Evolutionary conservation across 352 stramenopile species (phyloP), one percentile per base, ranked within the genome.

Genomic region (Phytophthora sp.): DNA sequence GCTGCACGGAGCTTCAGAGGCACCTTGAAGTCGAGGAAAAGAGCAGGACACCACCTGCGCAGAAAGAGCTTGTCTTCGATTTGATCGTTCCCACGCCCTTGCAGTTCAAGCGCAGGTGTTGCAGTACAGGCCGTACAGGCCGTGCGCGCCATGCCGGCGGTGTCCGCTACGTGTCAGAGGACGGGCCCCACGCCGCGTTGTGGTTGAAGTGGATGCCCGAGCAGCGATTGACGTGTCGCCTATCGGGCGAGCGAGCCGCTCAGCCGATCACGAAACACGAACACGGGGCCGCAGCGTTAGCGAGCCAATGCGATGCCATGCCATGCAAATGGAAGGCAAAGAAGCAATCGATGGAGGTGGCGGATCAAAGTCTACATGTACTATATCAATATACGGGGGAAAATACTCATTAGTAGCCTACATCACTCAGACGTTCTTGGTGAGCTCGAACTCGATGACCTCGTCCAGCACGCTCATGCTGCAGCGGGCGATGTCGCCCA

Each of bases 401-500:
- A 12, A 60, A 70, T 61, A 71, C 50, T 55, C 34, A 62, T 54
- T 53, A 53, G 28, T 24, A 31, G n/a, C n/a, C 60, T 69, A 53
- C 43, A 62, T 9, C 28, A 21, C 35, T 63, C 18, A 73, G 13
- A 76, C 49, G 24, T 69, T 69, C 63, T 79, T 73, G 9, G 67
- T 69, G 31, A 79, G 64, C 59, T 79, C 62, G 63, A 79, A 79
- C 54, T 74, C 56, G 56, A 79, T 74, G 30, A 79, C 59, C 32
- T 77, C 72, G 57, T 79, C 72, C 49, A 79, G 48, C 50, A 79
- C 44, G 31, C 72, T 77, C 58, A 79, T 75, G 41, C 72, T 79
- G 46, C 69, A 74, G 31, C 71, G 67, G 24, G 44, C 23, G 18
- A 73, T 62, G 34, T 77, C 72, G 5, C 30, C 49, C 23, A 43